phyloP scores from a whole-genome alignment of 257 asterid species.

The Nicotiana tomentosiformis region DNA sequence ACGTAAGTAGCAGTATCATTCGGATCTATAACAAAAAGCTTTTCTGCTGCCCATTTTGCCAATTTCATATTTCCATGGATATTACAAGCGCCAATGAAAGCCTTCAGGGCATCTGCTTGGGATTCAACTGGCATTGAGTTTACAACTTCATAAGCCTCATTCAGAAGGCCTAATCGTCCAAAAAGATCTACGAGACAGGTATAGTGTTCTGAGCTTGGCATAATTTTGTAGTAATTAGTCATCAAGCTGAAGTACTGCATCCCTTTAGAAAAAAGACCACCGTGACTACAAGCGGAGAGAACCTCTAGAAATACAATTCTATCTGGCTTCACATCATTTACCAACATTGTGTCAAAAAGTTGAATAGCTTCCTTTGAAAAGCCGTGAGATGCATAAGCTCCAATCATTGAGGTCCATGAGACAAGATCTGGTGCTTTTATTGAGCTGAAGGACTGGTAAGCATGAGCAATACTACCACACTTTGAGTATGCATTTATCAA shows the following conservation, averaged over 20 bases:
- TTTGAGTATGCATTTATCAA: constrained; percentile 28
- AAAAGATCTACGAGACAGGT: constrained; percentile 33
- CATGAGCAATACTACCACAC: constrained; percentile 21
- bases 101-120: constrained; percentile 24
- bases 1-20: constrained; percentile 20
- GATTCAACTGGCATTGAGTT: constrained; percentile 14
- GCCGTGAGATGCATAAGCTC: constrained; percentile 35
- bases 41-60: constrained; percentile 29
- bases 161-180: constrained; percentile 27
- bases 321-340: constrained; percentile 25
- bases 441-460: constrained; percentile 21
- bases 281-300: constrained; percentile 35
- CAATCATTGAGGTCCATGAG: constrained; percentile 36
- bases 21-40: constrained; percentile 23
- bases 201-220: constrained; percentile 25
- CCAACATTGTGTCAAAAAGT: constrained; percentile 28
- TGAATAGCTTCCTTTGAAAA: constrained; percentile 21
- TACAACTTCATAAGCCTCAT: constrained; percentile 27
- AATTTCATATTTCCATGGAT: constrained; percentile 22
- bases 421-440: constrained; percentile 24
- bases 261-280: constrained; percentile 31
- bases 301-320: constrained; percentile 28
- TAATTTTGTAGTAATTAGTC: constrained; percentile 18
- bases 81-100: constrained; percentile 31
- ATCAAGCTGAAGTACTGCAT: constrained; percentile 27